Percentiles rank a stretch among this genome's conserved stretches.
phyloP scores from a whole-genome alignment of 75 land plant genomes.

The Pinus albicaulis region DNA sequence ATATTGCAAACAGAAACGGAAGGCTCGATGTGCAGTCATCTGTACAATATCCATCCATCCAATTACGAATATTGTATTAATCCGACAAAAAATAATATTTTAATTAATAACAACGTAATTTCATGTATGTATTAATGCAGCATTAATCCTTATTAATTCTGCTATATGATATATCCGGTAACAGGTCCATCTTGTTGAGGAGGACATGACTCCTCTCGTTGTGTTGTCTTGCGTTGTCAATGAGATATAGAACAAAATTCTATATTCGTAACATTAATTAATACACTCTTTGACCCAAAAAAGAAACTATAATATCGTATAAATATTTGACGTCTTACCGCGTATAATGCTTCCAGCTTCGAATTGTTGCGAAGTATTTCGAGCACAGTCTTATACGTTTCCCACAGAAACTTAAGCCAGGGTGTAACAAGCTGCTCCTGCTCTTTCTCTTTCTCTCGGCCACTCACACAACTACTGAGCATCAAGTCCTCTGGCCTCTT shows the following conservation, averaged over 20 bases:
- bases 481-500: slow-evolving; percentile 89
- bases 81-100: too few relatives aligned
- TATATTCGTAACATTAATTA: background rate
- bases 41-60: too few relatives aligned
- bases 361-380: slow-evolving; percentile 63
- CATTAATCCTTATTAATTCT: too few relatives aligned
- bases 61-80: background rate
- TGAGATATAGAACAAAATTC: too few relatives aligned
- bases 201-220: too few relatives aligned
- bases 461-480: slow-evolving; percentile 95
- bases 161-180: too few relatives aligned
- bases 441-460: slow-evolving; percentile 95
- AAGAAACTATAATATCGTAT: too few relatives aligned
- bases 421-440: slow-evolving; percentile 93
- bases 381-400: slow-evolving; percentile 87
- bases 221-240: too few relatives aligned
- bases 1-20: slow-evolving; percentile 95
- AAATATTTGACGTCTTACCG: slow-evolving; percentile 51
- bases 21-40: slow-evolving; percentile 98
- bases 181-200: too few relatives aligned
- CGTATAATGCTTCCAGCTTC: slow-evolving; percentile 85
- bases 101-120: too few relatives aligned
- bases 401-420: slow-evolving; percentile 99
- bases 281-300: too few relatives aligned
- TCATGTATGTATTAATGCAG: too few relatives aligned